Conservation (phyloP, 2,329 filamentous ascomycete genomes). For the Taxawa tesnikishii region DNA sequence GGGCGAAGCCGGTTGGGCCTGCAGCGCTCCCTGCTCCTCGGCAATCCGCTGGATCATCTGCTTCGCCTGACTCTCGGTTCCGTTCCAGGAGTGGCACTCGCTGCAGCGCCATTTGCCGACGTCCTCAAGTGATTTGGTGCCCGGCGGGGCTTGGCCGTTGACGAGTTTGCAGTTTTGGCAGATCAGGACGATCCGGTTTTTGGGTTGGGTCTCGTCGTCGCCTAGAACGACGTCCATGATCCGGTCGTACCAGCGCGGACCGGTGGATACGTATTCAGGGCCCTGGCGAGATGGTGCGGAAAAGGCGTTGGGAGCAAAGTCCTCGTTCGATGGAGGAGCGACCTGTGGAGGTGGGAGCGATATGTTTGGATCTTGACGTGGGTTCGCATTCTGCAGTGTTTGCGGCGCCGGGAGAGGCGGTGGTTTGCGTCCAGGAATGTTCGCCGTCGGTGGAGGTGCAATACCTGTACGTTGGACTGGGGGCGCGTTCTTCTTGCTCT, state of each 20-base stretch:
- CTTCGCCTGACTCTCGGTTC: constrained; percentile 63
- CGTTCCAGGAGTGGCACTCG: constrained; percentile 72
- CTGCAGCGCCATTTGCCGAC: constrained; percentile 82
- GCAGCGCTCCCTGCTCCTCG: constrained; percentile 1
- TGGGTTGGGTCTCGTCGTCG: constrained; percentile 85
- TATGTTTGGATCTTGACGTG: constrained; percentile 4
- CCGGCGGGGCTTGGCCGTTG: constrained; percentile 90
- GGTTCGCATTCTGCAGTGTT: constrained; percentile 42
- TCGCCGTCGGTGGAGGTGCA: constrained; percentile 52
- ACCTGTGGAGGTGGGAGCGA: constrained; percentile 2
- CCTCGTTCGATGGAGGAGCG: constrained; percentile 35
- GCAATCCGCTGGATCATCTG: constrained; percentile 47
- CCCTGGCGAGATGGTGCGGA: constrained; percentile 22
- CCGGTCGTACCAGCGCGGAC: constrained; percentile 77
- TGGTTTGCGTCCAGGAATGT: constrained; percentile 36
- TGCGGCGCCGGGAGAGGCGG: constrained; percentile 32
- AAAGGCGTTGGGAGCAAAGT: constrained; percentile 67
- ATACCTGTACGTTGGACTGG: constrained; percentile 42
- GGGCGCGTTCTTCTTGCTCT: constrained; percentile 16
- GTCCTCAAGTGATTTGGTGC: constrained; percentile 63
- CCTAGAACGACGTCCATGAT: constrained; percentile 85
- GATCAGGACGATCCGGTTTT: constrained; percentile 81
- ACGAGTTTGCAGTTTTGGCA: constrained; percentile 74
- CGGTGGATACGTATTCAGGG: constrained; percentile 14
- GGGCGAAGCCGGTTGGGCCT: constrained; percentile 6